phyloP scores from a whole-genome alignment of 768 basidiomycete species.

The Suillus lakei region DNA sequence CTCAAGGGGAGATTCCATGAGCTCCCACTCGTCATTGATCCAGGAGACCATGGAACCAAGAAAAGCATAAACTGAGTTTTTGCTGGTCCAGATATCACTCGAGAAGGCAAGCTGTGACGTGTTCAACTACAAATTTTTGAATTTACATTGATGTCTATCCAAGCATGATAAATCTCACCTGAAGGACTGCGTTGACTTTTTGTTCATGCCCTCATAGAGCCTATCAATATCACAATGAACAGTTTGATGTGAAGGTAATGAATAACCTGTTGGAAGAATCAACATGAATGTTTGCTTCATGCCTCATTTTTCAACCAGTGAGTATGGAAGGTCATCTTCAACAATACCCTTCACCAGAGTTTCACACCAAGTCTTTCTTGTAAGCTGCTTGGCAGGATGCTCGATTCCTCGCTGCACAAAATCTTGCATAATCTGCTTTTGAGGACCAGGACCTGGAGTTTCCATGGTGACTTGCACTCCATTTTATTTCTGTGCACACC shows the following conservation, averaged over 20 bases:
- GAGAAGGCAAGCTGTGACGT: slow-evolving; percentile 30
- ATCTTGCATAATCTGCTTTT: too few species aligned
- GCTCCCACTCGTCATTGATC: slow-evolving; percentile 37
- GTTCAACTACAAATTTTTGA: slow-evolving; percentile 4
- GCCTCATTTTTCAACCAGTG: not conserved
- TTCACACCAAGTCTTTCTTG: too few species aligned
- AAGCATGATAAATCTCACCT: slow-evolving; percentile 1
- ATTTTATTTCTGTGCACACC: too few species aligned
- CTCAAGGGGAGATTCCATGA: slow-evolving; percentile 38
- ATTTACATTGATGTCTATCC: too few species aligned
- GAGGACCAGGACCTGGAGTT: too few species aligned
- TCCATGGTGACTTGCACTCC: too few species aligned
- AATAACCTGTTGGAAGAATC: not conserved
- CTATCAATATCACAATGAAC: slow-evolving; percentile 4
- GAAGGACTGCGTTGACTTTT: not conserved
- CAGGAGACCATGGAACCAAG: slow-evolving; percentile 34
- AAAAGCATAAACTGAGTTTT: slow-evolving; percentile 39
- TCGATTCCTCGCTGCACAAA: too few species aligned
- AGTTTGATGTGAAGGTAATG: slow-evolving; percentile 7
- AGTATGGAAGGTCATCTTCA: slow-evolving; percentile 2
- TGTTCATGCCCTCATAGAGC: not conserved
- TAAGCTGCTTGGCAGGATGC: too few species aligned
- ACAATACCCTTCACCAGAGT: not conserved
- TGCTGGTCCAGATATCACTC: slow-evolving; percentile 38
- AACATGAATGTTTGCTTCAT: not conserved